phyloP scores from a whole-genome alignment of 495 filamentous ascomycete species.

The Penicillium pulvis region DNA sequence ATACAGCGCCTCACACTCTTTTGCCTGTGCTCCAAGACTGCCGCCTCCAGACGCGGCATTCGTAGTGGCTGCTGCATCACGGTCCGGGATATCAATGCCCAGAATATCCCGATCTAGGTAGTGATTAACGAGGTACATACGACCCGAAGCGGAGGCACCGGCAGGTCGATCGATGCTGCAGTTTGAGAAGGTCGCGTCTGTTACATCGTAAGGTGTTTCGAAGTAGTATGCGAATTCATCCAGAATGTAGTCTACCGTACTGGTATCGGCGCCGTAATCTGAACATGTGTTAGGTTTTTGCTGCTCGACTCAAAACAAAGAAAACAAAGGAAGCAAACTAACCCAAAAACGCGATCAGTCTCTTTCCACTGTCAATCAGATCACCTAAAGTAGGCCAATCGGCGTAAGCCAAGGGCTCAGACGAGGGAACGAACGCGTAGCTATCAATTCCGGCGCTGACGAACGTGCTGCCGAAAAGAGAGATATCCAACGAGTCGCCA shows the following conservation, averaged over 20 bases:
- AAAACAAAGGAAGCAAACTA: conserved; percentile 12
- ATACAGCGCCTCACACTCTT: conserved; percentile 56
- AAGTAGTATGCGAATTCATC: conserved; percentile 71
- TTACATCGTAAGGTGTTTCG: conserved; percentile 68
- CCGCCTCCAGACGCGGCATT: conserved; percentile 56
- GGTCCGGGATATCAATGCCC: conserved; percentile 59
- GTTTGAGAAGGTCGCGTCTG: conserved; percentile 46
- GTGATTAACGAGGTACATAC: conserved; percentile 59
- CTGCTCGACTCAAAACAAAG: background rate
- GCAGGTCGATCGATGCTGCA: conserved; percentile 67
- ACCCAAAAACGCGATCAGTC: conserved; percentile 66
- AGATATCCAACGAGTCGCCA: conserved; percentile 53
- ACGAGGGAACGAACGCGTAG: conserved; percentile 59
- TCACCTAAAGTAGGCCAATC: conserved; percentile 66
- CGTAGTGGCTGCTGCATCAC: conserved; percentile 52
- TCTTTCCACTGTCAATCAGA: conserved; percentile 60
- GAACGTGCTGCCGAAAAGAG: conserved; percentile 57
- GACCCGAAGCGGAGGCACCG: conserved; percentile 43
- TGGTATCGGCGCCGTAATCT: conserved; percentile 52
- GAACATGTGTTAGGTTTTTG: background rate
- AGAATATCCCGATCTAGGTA: conserved; percentile 46
- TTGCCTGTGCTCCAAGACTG: conserved; percentile 60
- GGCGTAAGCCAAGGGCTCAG: conserved; percentile 31
- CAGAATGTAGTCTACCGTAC: conserved; percentile 61
- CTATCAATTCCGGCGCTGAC: conserved; percentile 49